A percentile compares a stretch with the other conserved stretches of the same genome.
Conservation (phyloP, 495 filamentous ascomycete genomes). For the Penicillium coprophilum region DNA sequence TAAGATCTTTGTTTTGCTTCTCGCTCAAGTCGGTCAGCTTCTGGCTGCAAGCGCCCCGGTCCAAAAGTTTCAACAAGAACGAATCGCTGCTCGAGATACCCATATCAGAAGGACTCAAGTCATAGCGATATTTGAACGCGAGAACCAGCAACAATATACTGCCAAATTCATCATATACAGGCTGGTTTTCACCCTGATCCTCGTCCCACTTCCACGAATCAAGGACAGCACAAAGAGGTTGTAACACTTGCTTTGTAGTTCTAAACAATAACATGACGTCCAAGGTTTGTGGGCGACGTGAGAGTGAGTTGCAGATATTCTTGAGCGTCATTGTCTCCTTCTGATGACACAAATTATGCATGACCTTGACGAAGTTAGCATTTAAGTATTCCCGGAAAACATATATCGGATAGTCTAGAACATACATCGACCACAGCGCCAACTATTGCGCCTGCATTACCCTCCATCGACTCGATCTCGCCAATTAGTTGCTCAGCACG, state of each 20-base stretch:
- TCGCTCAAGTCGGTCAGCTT: constrained; percentile 65
- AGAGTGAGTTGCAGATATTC: constrained; percentile 75
- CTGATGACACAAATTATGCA: constrained; percentile 70
- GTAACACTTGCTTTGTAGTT: constrained; percentile 68
- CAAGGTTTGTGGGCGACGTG: constrained; percentile 70
- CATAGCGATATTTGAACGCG: constrained; percentile 81
- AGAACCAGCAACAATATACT: constrained; percentile 81
- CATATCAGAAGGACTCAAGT: constrained; percentile 66
- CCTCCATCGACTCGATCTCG: constrained; percentile 90
- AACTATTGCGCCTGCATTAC: constrained; percentile 88
- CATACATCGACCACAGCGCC: constrained; percentile 75
- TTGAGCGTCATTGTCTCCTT: constrained; percentile 93
- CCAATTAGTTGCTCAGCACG: constrained; percentile 69
- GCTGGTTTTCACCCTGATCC: constrained; percentile 90
- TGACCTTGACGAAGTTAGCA: constrained; percentile 54
- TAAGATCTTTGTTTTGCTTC: constrained; percentile 74
- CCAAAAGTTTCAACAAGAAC: constrained; percentile 77
- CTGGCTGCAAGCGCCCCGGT: constrained; percentile 58
- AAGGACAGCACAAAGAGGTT: constrained; percentile 79
- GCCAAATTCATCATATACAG: constrained; percentile 95
- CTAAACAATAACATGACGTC: constrained; percentile 89
- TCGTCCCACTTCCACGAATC: constrained; percentile 93
- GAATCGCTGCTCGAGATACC: constrained; percentile 60
- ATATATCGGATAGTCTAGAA: background rate
- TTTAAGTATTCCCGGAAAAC: background rate